Evolutionary conservation across 805 yeast genomes (phyloP), one percentile per base, ranked within the genome.

Genomic region (Saccharomycopsis fibuligera): DNA sequence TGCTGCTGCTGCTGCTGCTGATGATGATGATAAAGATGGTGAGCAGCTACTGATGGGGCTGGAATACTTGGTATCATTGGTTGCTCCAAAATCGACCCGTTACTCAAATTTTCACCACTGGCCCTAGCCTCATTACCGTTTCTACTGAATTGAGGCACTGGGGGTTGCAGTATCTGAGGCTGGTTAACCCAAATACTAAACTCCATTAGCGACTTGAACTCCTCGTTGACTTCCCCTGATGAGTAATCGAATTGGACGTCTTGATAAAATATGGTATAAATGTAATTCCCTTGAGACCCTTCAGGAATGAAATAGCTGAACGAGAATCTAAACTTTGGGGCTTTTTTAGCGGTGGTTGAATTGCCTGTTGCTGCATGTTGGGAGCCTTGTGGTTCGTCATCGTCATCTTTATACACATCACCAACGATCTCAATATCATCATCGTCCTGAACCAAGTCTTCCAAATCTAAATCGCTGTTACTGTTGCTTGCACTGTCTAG

Each of bases 351-450:
- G 8, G 16, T 22, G 9, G 21, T 29, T 30, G n/a, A 8, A 23
- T 21, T 16, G 9, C 27, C 31, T 24, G n/a, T n/a, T 8, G 37
- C 27, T 21, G 12, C 21, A 4, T 17, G 23, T 8, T 16, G 23
- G 3, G 10, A 12, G 29, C 16, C 25, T 4, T 41, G 21, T 5
- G 35, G 27, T 14, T 22, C 38, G n/a, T 41, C 47, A n/a, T 49
- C 54, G 41, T 47, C 47, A 41, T 52, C 55, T 21, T 39, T 46
- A 42, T 49, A 52, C 2, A 52, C 55, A 36, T 52, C 55, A 21
- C 55, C 55, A 21, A 52, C 40, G 14, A 49, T 33, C 19, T 46
- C 48, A 16, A 51, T 45, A 40, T 47, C 50, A 36, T 24, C 29
- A 17, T 48, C 44, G 35, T 14, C n/a, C 9, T 50, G 45, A 29